phyloP scores from a whole-genome alignment of 768 basidiomycete genomes.

The Dentipellis fragilis region DNA sequence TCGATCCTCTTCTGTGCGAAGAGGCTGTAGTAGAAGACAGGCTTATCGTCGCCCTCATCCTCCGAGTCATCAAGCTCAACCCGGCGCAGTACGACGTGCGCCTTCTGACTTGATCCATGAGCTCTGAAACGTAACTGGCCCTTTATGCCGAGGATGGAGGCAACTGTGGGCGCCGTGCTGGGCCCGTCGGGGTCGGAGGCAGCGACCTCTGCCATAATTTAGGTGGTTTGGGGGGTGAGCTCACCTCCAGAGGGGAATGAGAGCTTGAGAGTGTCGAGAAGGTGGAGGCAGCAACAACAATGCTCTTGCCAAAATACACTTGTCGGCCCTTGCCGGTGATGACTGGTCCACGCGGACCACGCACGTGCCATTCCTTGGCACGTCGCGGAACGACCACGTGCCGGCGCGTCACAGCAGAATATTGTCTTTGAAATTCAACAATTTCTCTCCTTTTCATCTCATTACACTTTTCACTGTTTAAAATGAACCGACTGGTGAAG shows the following conservation, averaged over 20 bases:
- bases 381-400: not conserved
- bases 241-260: conserved; percentile 11
- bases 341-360: not conserved
- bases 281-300: not conserved
- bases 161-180: conserved; percentile 24
- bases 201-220: conserved; percentile 11
- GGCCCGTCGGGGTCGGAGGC: conserved; percentile 4
- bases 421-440: too few relatives aligned
- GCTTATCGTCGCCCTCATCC: conserved; percentile 28
- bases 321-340: not conserved
- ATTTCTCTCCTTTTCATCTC: too few relatives aligned
- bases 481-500: too few relatives aligned
- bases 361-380: not conserved
- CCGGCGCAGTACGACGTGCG: conserved; percentile 59
- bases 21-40: conserved; percentile 46
- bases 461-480: too few relatives aligned
- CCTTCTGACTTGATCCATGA: conserved; percentile 57
- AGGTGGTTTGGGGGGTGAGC: conserved; percentile 8
- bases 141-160: conserved; percentile 53
- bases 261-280: conserved; percentile 7
- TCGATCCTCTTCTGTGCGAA: conserved; percentile 63
- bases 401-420: not conserved
- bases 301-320: not conserved
- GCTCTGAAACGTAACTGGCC: conserved; percentile 53
- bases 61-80: conserved; percentile 39